Evolutionary conservation across 768 basidiomycete species (phyloP).

Genomic region (Paxillus rubicundulus): DNA sequence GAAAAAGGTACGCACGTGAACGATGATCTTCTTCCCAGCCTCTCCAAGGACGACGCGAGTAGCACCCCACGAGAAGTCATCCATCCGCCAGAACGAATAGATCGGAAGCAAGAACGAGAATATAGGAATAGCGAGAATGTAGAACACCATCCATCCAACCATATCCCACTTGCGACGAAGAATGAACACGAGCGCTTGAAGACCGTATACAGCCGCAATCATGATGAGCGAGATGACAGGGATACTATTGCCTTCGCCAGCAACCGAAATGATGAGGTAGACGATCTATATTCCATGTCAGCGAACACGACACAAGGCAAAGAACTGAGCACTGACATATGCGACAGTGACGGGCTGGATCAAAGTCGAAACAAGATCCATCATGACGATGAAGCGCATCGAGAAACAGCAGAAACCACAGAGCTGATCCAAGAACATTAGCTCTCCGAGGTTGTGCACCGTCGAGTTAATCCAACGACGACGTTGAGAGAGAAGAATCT

Average conservation of each 20-base stretch:
- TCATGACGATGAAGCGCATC: slow-evolving; percentile 98
- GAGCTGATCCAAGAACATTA: slow-evolving; percentile 86
- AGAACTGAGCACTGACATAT: slow-evolving; percentile 60
- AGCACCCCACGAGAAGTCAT: slow-evolving; percentile 95
- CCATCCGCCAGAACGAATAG: slow-evolving; percentile 98
- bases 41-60: slow-evolving; percentile 94
- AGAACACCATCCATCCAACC: slow-evolving; percentile 97
- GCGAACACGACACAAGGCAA: neutral
- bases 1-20: slow-evolving; percentile 64
- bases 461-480: slow-evolving; percentile 99
- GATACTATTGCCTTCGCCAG: slow-evolving; percentile 60
- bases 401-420: slow-evolving; percentile 99
- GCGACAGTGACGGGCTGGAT: slow-evolving; percentile 85
- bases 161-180: slow-evolving; percentile 96
- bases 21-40: slow-evolving; percentile 90
- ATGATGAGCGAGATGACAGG: slow-evolving; percentile 85
- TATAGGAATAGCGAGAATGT: slow-evolving; percentile 89
- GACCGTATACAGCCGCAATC: slow-evolving; percentile 92
- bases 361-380: slow-evolving; percentile 87
- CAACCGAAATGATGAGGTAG: slow-evolving; percentile 83
- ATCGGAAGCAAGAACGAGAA: slow-evolving; percentile 93
- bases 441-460: slow-evolving; percentile 92
- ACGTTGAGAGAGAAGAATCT: slow-evolving; percentile 89
- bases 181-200: slow-evolving; percentile 90
- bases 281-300: slow-evolving; percentile 55